Evolutionary conservation across 2,329 filamentous ascomycete genomes (phyloP).

Genomic region (Paraphaeosphaeria sporulosa): DNA sequence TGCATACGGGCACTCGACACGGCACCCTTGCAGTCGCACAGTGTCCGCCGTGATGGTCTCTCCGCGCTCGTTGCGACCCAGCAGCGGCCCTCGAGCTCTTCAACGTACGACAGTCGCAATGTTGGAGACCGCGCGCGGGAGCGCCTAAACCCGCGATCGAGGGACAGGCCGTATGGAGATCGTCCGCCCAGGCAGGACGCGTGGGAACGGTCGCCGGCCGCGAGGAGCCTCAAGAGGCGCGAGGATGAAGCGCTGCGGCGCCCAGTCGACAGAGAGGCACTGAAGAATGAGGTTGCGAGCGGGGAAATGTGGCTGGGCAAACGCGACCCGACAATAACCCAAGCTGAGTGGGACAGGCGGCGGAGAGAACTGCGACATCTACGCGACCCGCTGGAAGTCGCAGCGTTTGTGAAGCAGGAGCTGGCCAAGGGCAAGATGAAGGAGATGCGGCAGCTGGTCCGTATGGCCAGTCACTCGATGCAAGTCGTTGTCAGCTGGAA

Average conservation of each 20-base stretch:
- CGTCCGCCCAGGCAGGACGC: conserved; percentile 22
- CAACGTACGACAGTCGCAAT: conserved; percentile 14
- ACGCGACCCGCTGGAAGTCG: conserved; percentile 76
- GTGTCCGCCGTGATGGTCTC: conserved; percentile 32
- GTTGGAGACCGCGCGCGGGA: conserved; percentile 12
- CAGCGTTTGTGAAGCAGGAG: conserved; percentile 68
- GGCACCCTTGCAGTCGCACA: conserved; percentile 26
- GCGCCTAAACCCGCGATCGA: conserved; percentile 20
- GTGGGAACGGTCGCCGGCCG: conserved; percentile 37
- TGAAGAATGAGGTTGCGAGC: conserved; percentile 11
- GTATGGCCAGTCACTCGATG: conserved; percentile 70
- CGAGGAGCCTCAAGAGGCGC: conserved; percentile 35
- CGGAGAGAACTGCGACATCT: conserved; percentile 68
- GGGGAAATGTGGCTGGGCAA: conserved; percentile 35
- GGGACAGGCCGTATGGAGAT: conserved; percentile 10
- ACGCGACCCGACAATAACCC: conserved; percentile 34
- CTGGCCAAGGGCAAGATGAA: conserved; percentile 67
- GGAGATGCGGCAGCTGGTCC: conserved; percentile 73
- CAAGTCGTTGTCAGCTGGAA: conserved; percentile 86
- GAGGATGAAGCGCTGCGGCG: conserved; percentile 20
- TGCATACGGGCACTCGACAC: conserved; percentile 52
- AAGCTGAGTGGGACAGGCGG: conserved; percentile 44
- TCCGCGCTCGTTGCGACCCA: conserved; percentile 24
- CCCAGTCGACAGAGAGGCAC: conserved; percentile 19
- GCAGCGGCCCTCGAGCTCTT: conserved; percentile 23